Evolutionary conservation across 345 rosid species (phyloP), one percentile per base, ranked within the genome.

Genomic region (Hibiscus mutabilis): DNA sequence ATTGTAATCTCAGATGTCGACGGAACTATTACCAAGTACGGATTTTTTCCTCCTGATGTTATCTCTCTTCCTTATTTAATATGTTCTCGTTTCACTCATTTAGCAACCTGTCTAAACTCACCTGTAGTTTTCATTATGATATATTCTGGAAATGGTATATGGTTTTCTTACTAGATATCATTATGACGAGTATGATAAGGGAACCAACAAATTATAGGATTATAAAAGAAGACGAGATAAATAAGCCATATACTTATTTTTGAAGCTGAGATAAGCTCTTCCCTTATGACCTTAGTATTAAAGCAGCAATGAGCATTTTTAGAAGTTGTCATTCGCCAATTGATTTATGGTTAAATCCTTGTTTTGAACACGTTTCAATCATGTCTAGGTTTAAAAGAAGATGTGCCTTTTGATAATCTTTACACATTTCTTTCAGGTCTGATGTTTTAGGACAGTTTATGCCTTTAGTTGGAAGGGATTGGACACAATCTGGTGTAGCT

Each of bases 401-500:
- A 31, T 47, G 27, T 55, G 22, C 47, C 40, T 61, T 27, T 60
- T 62, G 25, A 63, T 68, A 69, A 74, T 29, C 44, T 75, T 59
- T 73, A 58, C 49, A 14, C 67, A 29, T 82, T 61, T 73, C 51
- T 81, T 83, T 73, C 84, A 93, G 98, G 85, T 93, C 98, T 75
- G 98, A 93, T 81, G 98, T 93, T 69, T 81, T 93, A 53, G 98
- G 98, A 74, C 98, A 93, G 79, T 86, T 93, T 77, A 93, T 93
- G 98, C 98, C 98, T 79, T 81, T 93, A 83, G 92, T 93, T 75
- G 98, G 98, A 75, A 91, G 85, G 77, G 98, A 93, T 75, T 93
- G 98, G 98, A 86, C 98, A 42, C 98, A 93, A 74, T 89, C 96
- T 72, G 97, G 97, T 64, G 98, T 93, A 55, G 93, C 98, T 74